Base-by-base conservation (phyloP, 768 basidiomycete species). In the Termitomyces sp. region DNA sequence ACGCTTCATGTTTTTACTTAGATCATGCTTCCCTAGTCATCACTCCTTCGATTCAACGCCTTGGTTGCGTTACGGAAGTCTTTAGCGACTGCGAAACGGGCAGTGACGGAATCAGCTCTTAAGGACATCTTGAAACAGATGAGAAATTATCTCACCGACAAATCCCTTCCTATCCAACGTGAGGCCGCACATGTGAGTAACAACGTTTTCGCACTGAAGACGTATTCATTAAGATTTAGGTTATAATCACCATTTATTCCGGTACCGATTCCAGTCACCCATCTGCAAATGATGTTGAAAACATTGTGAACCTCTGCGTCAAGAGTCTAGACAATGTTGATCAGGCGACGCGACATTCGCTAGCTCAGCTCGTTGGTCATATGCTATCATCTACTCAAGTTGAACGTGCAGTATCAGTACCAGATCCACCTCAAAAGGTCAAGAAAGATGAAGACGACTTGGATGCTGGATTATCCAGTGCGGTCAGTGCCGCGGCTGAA, bases 111-210 rank as follows among this genome's bases (percentile, higher is more conserved):
- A 58, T 74, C 85, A 5, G 74, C 83, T 2, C 70, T 79, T 53
- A 94, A 83, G 66, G 97, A 99, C 64, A 80, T 95, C 45, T 65
- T 91, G 52, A 98, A 96, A 70, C 85, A 90, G 60, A 86, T 89
- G 76, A 85, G 81, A 64, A 77, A 79, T 37, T 84, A 82, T 1
- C 72, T 98, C 1, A 77, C 77, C 0, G 96, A 98, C 70, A 94
- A 92, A 71, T 85, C 87, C 7, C 73, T 93, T 3, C 82, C 92
- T 5, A 81, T 98, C 17, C 92, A 97, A 66, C 84, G 95, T 23
- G 92, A 84, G 2, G 86, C 88, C 8, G 81, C 92, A 25, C 85
- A 90, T 63, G 94, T 92, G 63, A 55, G 73, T 46, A 27, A n/a
- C 10, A 42, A n/a, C n/a, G 8, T 28, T 41, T 21, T 19, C 27